Evolutionary conservation across 768 basidiomycete genomes (phyloP), one percentile per base, ranked within the genome.

Genomic region (Hygrophoropsis aurantiaca): DNA sequence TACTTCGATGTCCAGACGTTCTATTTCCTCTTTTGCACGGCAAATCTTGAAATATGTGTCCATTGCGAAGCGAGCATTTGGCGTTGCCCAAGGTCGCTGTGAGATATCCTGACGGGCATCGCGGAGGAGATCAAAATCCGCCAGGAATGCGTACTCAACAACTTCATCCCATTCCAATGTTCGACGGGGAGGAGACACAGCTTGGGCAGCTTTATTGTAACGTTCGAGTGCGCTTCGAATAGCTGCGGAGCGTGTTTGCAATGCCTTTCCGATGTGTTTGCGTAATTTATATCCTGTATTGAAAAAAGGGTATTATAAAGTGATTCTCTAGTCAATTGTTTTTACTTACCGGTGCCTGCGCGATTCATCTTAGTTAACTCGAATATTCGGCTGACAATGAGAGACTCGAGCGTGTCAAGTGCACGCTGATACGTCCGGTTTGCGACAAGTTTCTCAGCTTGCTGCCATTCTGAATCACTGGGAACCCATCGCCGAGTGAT

Each of bases 301-400:
- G 47, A 21, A 30, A n/a, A n/a, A n/a, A n/a, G n/a, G n/a, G n/a
- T n/a, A n/a, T n/a, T n/a, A n/a, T n/a, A n/a, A n/a, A n/a, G n/a
- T n/a, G n/a, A n/a, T n/a, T n/a, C n/a, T n/a, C n/a, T n/a, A n/a
- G n/a, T n/a, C n/a, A n/a, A n/a, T n/a, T n/a, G n/a, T 18, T 21
- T 40, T 21, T 26, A 52, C 63, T 33, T 42, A 69, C 69, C 62
- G 2, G 60, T 67, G 2, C 35, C 47, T 3, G 46, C 46, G 24
- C 38, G n/a, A 38, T 55, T 55, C 32, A 48, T 42, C 44, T 60
- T 60, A 11, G 49, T 45, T 4, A 60, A 50, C 50, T 60, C 58
- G 34, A 58, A 58, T 16, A 60, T 37, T 13, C 44, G 55, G 7
- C 27, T 11, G 3, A 60, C 46, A 13, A 58, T 45, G 2, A 60